phyloP scores from a whole-genome alignment of 129 eudicot genomes.

The Lactuca sativa region DNA sequence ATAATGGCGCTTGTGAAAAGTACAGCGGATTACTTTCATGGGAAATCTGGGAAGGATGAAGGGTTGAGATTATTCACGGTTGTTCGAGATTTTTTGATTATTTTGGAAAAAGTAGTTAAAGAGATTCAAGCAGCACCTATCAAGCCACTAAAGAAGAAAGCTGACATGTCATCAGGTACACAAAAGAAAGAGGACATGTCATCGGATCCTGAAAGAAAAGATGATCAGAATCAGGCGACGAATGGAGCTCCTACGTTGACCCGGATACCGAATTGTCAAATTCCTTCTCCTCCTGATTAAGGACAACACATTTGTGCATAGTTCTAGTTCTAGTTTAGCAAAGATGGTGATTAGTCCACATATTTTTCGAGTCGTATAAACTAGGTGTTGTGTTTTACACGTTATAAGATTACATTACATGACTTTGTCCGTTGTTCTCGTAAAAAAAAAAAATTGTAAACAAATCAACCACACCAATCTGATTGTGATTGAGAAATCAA shows the following conservation, averaged over 20 bases:
- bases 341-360: neutral
- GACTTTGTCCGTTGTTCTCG: constrained; percentile 6
- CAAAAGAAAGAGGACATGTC: constrained; percentile 1
- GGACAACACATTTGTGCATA: neutral
- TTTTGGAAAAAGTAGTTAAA: constrained; percentile 51
- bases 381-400: neutral
- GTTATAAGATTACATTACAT: neutral
- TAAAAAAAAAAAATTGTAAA: neutral
- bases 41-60: constrained; percentile 53
- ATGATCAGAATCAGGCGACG: neutral
- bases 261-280: neutral
- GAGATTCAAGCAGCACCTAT: constrained; percentile 42
- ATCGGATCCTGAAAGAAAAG: neutral
- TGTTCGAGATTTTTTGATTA: constrained; percentile 51
- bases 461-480: too few species aligned
- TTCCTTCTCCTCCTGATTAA: neutral
- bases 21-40: constrained; percentile 65
- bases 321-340: constrained; percentile 10
- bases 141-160: constrained; percentile 41
- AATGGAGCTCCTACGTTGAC: neutral
- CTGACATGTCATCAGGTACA: constrained; percentile 2
- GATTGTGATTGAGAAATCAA: too few species aligned
- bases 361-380: neutral
- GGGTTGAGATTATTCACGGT: constrained; percentile 52
- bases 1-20: constrained; percentile 46